phyloP scores from a whole-genome alignment of 2,329 filamentous ascomycete genomes.

The Coniochaeta sp. region DNA sequence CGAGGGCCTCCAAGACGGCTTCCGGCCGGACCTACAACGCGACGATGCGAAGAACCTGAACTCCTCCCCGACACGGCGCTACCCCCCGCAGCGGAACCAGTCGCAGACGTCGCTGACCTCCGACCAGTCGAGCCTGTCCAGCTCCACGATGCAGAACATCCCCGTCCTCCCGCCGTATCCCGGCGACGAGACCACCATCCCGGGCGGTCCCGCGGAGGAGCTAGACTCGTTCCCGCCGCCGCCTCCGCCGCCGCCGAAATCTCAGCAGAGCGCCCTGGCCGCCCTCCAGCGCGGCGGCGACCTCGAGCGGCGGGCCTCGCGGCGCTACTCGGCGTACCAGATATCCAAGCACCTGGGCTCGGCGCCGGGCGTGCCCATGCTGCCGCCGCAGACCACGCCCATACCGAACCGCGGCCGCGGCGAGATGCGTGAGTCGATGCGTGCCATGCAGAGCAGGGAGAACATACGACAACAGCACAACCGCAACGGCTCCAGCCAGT shows the following conservation, averaged over 20 bases:
- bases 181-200: slow-evolving; percentile 46
- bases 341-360: slow-evolving; percentile 88
- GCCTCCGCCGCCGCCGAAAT: slow-evolving; percentile 73
- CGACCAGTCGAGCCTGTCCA: slow-evolving; percentile 64
- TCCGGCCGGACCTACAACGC: slow-evolving; percentile 30
- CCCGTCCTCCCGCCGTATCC: slow-evolving; percentile 69
- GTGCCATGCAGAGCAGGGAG: slow-evolving; percentile 50
- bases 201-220: slow-evolving; percentile 35
- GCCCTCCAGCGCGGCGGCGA: slow-evolving; percentile 89
- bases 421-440: slow-evolving; percentile 80
- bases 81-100: slow-evolving; percentile 40
- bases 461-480: slow-evolving; percentile 40
- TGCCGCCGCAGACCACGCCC: slow-evolving; percentile 76
- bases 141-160: slow-evolving; percentile 66
- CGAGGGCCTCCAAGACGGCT: slow-evolving; percentile 50
- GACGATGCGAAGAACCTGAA: slow-evolving; percentile 10
- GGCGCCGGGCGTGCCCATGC: slow-evolving; percentile 75
- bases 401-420: slow-evolving; percentile 75
- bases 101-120: slow-evolving; percentile 40
- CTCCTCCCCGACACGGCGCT: slow-evolving; percentile 41
- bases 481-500: slow-evolving; percentile 38
- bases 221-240: slow-evolving; percentile 63
- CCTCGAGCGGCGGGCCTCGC: slow-evolving; percentile 83
- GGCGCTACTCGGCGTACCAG: slow-evolving; percentile 92
- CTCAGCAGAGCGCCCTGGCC: slow-evolving; percentile 82